phyloP scores from a whole-genome alignment of 2,329 filamentous ascomycete species.

The Lasiodiplodia hormozganensis region DNA sequence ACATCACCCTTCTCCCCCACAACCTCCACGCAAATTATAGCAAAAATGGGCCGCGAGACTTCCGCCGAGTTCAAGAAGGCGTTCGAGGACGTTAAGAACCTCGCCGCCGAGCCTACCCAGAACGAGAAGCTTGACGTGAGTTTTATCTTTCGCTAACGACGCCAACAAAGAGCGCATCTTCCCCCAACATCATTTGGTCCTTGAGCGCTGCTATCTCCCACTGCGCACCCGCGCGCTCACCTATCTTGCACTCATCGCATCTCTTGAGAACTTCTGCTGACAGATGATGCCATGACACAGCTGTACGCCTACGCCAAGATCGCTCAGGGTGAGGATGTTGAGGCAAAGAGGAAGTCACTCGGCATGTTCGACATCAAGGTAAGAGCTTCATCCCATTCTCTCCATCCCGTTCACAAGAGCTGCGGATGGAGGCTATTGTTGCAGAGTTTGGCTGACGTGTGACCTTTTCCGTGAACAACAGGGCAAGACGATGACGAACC shows the following conservation, averaged over 20 bases:
- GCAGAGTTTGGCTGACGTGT: conserved; percentile 7
- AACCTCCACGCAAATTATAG: background rate
- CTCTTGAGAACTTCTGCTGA: background rate
- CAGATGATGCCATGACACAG: conserved; percentile 48
- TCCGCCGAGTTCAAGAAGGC: conserved; percentile 40
- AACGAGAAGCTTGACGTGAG: conserved; percentile 58
- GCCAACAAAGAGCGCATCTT: background rate
- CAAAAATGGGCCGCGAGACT: conserved; percentile 28
- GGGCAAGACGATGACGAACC: conserved; percentile 81
- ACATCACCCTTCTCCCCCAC: background rate
- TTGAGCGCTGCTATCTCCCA: background rate
- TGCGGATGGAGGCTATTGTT: background rate
- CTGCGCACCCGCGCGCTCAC: background rate
- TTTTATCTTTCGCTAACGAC: background rate
- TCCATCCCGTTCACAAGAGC: background rate
- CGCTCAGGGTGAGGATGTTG: conserved; percentile 48
- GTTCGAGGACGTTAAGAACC: conserved; percentile 42
- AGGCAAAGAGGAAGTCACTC: conserved; percentile 51
- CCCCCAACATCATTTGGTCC: conserved; percentile 8
- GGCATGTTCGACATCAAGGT: conserved; percentile 77
- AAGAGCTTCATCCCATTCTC: conserved; percentile 27
- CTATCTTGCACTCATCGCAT: background rate
- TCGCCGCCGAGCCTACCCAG: conserved; percentile 41
- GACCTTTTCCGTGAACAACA: conserved; percentile 41
- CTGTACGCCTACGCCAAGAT: conserved; percentile 58